A percentile compares a stretch with the other conserved stretches of the same genome.
These are phyloP conservation scores for Gaeumannomyces sp. DNA, from an alignment of 2,329 filamentous ascomycete genomes.

Conservation along the genomic window DNA sequence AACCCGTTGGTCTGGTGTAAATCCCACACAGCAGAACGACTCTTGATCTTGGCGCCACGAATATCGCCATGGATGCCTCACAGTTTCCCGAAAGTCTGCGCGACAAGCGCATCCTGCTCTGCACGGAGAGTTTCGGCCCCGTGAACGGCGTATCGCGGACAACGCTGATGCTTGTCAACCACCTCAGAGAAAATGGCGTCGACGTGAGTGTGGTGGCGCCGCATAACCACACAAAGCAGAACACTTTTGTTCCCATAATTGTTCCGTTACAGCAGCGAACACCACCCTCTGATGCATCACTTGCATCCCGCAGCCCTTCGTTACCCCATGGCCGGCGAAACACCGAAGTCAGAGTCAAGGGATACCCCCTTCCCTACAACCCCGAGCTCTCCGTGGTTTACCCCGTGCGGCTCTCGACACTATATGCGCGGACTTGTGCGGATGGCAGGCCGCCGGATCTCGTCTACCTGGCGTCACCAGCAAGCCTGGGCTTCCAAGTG, in stretches of 20 bases:
- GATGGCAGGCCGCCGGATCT: slow-evolving; percentile 47
- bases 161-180: slow-evolving; percentile 62
- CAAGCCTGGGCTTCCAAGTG: slow-evolving; percentile 64
- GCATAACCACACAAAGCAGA: slow-evolving; percentile 46
- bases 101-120: slow-evolving; percentile 58
- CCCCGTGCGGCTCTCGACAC: slow-evolving; percentile 56
- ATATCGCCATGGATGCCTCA: slow-evolving; percentile 27
- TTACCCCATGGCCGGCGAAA: slow-evolving; percentile 12
- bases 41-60: not conserved
- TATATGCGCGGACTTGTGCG: slow-evolving; percentile 56
- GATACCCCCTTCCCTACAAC: slow-evolving; percentile 64
- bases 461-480: slow-evolving; percentile 64
- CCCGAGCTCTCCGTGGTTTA: slow-evolving; percentile 65
- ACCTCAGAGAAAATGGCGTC: slow-evolving; percentile 57
- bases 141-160: slow-evolving; percentile 70
- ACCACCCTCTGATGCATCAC: not conserved
- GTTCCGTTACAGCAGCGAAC: slow-evolving; percentile 20
- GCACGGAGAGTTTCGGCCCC: slow-evolving; percentile 65
- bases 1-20: no score
- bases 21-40: not conserved
- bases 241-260: slow-evolving; percentile 46
- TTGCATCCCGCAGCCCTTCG: not conserved
- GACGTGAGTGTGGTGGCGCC: slow-evolving; percentile 63
- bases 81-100: slow-evolving; percentile 43
- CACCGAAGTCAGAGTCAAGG: slow-evolving; percentile 53